Percentiles rank a stretch among this genome's conserved stretches.
Evolutionary conservation across 2,329 filamentous ascomycete species (phyloP).

Genomic region (Alternaria arborescens): DNA sequence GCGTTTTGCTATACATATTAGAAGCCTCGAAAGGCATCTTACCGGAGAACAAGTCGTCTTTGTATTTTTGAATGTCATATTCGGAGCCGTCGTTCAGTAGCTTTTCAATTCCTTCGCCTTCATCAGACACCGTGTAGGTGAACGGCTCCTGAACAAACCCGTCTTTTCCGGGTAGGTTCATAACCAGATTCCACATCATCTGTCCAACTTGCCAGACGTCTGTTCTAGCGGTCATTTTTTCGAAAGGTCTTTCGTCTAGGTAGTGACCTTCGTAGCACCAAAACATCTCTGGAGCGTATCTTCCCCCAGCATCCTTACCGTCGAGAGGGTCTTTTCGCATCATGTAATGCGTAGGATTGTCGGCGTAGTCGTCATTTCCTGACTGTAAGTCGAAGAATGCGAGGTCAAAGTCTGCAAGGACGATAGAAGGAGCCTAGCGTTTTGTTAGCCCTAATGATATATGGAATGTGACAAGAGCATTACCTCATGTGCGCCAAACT

Average conservation of each 20-base stretch:
- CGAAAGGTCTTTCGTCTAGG: neutral
- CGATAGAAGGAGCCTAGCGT: neutral
- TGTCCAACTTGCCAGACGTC: slow-evolving; percentile 9
- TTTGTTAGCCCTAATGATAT: neutral
- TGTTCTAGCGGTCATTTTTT: slow-evolving; percentile 3
- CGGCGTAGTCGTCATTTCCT: slow-evolving; percentile 2
- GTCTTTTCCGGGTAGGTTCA: neutral
- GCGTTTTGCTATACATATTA: neutral
- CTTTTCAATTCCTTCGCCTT: neutral
- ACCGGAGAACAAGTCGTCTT: neutral
- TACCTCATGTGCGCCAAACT: neutral
- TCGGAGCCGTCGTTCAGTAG: neutral
- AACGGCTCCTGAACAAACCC: neutral
- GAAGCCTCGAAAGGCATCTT: neutral
- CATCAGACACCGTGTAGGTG: neutral
- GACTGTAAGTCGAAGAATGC: slow-evolving; percentile 16
- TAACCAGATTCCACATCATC: slow-evolving; percentile 9
- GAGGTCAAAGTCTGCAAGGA: slow-evolving; percentile 13
- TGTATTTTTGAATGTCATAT: neutral
- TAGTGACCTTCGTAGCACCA: neutral
- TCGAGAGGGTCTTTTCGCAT: neutral
- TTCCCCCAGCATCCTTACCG: neutral
- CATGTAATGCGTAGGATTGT: slow-evolving; percentile 13
- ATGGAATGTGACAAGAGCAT: neutral
- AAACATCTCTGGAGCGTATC: neutral